Evolutionary conservation across 2,329 filamentous ascomycete genomes (phyloP).

Genomic region (Clonostachys chloroleuca): DNA sequence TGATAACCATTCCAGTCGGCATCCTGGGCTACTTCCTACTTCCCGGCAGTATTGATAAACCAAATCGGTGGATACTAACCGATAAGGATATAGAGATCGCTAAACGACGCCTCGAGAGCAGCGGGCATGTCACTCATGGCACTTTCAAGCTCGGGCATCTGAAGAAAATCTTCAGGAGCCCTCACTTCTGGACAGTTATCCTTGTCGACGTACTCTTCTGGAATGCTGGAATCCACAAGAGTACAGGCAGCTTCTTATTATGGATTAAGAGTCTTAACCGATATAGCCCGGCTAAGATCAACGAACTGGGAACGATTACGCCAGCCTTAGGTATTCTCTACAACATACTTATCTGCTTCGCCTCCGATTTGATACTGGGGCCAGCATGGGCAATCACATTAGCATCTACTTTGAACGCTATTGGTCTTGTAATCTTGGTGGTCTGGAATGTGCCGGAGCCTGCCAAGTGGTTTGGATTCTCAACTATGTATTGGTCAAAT

Average conservation of each 20-base stretch:
- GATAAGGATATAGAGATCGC: slow-evolving; percentile 41
- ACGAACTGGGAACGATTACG: slow-evolving; percentile 45
- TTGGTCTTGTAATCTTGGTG: slow-evolving; percentile 46
- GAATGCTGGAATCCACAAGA: slow-evolving; percentile 43
- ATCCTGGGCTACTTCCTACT: slow-evolving; percentile 38
- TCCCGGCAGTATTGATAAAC: slow-evolving; percentile 33
- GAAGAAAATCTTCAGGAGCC: slow-evolving; percentile 27
- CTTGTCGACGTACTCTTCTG: slow-evolving; percentile 51
- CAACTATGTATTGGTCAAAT: slow-evolving; percentile 40
- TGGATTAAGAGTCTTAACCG: slow-evolving; percentile 53
- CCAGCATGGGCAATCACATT: slow-evolving; percentile 51
- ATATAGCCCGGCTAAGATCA: slow-evolving; percentile 39
- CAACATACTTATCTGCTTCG: slow-evolving; percentile 47
- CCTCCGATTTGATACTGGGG: slow-evolving; percentile 46
- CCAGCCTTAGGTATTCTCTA: slow-evolving; percentile 54
- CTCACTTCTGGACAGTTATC: slow-evolving; percentile 45
- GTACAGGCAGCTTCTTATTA: slow-evolving; percentile 44
- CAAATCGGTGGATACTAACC: slow-evolving; percentile 40
- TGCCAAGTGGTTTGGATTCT: slow-evolving; percentile 22
- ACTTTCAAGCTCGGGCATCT: slow-evolving; percentile 23
- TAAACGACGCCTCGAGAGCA: slow-evolving; percentile 34
- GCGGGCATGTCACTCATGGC: slow-evolving; percentile 31
- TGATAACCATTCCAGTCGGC: background rate
- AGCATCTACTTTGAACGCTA: slow-evolving; percentile 43
- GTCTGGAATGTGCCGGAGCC: slow-evolving; percentile 51